Evolutionary conservation across 768 basidiomycete genomes (phyloP), one percentile per base, ranked within the genome.

Genomic region (Tricholoma flavovirens): DNA sequence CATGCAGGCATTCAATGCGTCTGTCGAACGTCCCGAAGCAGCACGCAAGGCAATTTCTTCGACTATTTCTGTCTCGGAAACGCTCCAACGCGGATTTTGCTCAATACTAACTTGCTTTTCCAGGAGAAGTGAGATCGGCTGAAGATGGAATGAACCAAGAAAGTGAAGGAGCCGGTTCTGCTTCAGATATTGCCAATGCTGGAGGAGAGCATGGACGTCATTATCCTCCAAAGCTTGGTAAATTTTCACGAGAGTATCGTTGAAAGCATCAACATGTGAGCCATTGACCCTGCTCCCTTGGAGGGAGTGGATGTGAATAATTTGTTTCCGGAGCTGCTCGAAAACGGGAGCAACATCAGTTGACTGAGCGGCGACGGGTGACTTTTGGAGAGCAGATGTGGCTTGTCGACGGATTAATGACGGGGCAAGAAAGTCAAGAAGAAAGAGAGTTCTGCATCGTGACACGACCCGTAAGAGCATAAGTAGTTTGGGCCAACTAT

Each of bases 1-100:
- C 78, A 89, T 76, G 58, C 77, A 74, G 19, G 77, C 74, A 51
- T 71, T 71, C 48, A 89, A 68, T 4, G 80, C 80, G 10, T 76
- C 73, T 12, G 76, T 70, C 8, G 74, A 74, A 29, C 78, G 73
- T 26, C 65, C 67, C 10, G 64, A 71, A 0, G 86, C 82, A 6
- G 78, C 71, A 35, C 72, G 64, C 19, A 87, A 50, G 5, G 83
- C 80, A 49, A 88, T 76, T 53, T 77, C 71, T 59, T 78, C 73
- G 4, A 79, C 66, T 2, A 66, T 59, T 19, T 62, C 62, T 57
- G 62, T 65, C 19, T 73, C 62, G 19, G 57, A 53, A 10, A 68
- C 61, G 35, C 70, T 63, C 67, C 73, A 69, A 14, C 51, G 35
- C 30, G 49, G 15, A 3, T 42, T 4, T 40, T 49, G 49, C 8